Percentiles rank a stretch among this genome's conserved stretches.
These are phyloP conservation scores for Helianthus annuus DNA, from an alignment of 129 eudicot genomes.

Conservation along the genomic window DNA sequence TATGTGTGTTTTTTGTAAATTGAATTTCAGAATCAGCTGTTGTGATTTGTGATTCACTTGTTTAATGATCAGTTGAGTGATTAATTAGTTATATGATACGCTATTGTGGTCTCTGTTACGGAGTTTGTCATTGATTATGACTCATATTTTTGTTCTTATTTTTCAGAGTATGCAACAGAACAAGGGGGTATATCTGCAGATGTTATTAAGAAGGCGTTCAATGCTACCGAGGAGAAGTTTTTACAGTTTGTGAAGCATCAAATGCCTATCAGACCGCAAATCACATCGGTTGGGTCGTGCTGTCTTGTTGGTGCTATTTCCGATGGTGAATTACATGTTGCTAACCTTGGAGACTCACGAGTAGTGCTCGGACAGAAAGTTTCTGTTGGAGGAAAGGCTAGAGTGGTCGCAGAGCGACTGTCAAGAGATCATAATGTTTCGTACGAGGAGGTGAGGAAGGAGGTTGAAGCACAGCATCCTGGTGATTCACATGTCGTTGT, in stretches of 20 bases:
- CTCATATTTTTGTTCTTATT: neutral
- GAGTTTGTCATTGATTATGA: neutral
- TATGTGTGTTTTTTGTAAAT: neutral
- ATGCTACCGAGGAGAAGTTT: neutral
- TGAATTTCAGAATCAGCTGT: neutral
- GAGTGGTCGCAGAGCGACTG: slow-evolving; percentile 3
- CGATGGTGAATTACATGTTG: slow-evolving; percentile 4
- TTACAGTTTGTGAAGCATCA: slow-evolving; percentile 8
- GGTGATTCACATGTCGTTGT: slow-evolving; percentile 1
- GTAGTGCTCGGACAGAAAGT: neutral
- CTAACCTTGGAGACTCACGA: slow-evolving; percentile 6
- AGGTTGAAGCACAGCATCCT: slow-evolving; percentile 6
- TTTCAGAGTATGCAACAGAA: slow-evolving; percentile 4
- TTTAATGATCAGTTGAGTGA: neutral
- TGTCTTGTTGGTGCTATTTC: slow-evolving; percentile 7
- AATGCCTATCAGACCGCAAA: neutral
- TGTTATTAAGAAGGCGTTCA: slow-evolving; percentile 2
- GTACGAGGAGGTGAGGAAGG: slow-evolving; percentile 6
- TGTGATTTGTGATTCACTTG: neutral
- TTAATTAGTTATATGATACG: neutral
- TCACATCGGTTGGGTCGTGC: neutral
- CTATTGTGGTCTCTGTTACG: neutral
- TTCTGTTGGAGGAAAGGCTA: neutral
- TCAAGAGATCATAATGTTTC: slow-evolving; percentile 5
- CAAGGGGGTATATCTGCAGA: slow-evolving; percentile 6